Evolutionary conservation across 768 basidiomycete genomes (phyloP), one percentile per base, ranked within the genome.

Genomic region (Agaricus bisporus): DNA sequence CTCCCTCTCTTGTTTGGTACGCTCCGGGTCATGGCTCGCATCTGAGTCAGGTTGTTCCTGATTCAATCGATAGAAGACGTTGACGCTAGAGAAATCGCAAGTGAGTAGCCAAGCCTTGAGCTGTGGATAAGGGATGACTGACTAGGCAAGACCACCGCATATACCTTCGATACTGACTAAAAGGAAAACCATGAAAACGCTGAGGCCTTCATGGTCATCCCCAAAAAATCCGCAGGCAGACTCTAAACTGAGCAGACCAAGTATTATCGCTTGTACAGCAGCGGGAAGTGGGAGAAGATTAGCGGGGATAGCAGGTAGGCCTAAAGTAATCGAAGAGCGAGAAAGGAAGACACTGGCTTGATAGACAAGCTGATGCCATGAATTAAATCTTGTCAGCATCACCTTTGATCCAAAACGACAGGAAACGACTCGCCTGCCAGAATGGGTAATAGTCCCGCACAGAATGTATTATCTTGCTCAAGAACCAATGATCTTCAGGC

Each of bases 131-230:
- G 15, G 55, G 54, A 55, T 18, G 41, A 57, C 88, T 65, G 61
- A 91, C 91, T 97, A 98, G 14, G 91, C 92, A 10, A 88, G 75
- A 4, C 95, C 95, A 28, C 95, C 95, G 58, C 92, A 95, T 41
- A 97, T 75, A 2, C 95, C 95, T 66, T 99, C 95, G 7, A 91
- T 56, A 58, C 87, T 83, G 61, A 99, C 85, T 43, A 97, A 77
- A 10, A 81, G 36, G 63, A 93, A 90, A 2, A 91, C 86, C 18
- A 84, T 62, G 14, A 74, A 61, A 57, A 92, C 81, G 55, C 76
- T 83, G 39, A 74, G 49, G 58, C 66, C 62, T 22, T 62, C 60
- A 1, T 58, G 58, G 2, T 59, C 59, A 32, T 59, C 49, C 5
- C 73, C 74, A 66, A 89, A 85, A 56, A 90, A 66, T 2, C 87